A percentile compares a stretch with the other conserved stretches of the same genome.
Evolutionary conservation across 306 rosid genomes (phyloP).

Genomic region (Elaeagnus macrophylla): DNA sequence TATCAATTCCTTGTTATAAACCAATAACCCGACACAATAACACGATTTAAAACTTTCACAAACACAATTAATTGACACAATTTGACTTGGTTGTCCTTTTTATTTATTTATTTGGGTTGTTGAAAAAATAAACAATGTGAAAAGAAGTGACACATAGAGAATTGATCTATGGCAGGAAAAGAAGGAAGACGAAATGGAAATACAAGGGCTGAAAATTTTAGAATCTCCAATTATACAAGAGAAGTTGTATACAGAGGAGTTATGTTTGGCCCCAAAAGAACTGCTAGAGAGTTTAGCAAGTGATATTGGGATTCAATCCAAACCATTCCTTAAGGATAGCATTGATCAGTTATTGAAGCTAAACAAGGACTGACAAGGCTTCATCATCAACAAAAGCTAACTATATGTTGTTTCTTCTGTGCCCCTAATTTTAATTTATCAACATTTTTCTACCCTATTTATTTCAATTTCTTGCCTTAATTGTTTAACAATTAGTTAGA

Average conservation of each 20-base stretch:
- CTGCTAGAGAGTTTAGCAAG: slow-evolving; percentile 30
- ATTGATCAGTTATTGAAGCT: slow-evolving; percentile 18
- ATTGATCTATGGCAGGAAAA: slow-evolving; percentile 7
- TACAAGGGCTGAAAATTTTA: slow-evolving; percentile 26
- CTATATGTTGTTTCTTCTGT: too few relatives aligned
- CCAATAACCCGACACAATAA: too few relatives aligned
- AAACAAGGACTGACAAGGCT: background rate
- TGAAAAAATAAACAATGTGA: background rate
- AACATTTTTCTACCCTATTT: too few relatives aligned
- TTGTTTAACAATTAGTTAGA: too few relatives aligned
- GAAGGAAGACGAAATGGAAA: slow-evolving; percentile 2
- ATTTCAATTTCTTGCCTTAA: too few relatives aligned
- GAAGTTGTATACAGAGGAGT: slow-evolving; percentile 57
- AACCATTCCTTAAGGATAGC: slow-evolving; percentile 26
- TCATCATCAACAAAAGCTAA: too few relatives aligned
- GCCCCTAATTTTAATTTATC: too few relatives aligned
- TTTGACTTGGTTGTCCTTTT: too few relatives aligned
- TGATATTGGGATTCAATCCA: slow-evolving; percentile 17
- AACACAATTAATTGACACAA: too few relatives aligned
- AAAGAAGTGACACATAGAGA: background rate
- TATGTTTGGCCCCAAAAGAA: slow-evolving; percentile 49
- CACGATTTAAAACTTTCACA: too few relatives aligned
- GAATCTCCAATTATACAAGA: slow-evolving; percentile 52
- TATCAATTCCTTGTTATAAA: too few relatives aligned
- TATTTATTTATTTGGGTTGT: background rate